A percentile compares a stretch with the other conserved stretches of the same genome.
phyloP scores from a whole-genome alignment of 768 basidiomycete genomes.

The Russula virescens region DNA sequence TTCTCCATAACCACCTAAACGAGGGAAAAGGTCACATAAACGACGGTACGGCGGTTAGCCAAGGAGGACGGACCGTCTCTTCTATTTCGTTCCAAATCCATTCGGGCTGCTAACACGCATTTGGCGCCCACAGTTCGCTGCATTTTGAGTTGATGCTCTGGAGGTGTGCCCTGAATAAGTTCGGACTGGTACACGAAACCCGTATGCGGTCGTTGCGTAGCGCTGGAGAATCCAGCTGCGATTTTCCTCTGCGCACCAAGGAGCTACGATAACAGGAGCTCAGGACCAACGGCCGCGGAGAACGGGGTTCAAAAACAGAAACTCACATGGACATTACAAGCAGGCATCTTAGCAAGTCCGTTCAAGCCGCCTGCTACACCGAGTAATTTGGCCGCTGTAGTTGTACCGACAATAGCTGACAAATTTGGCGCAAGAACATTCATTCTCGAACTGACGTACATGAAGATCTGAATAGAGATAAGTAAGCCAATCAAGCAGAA shows the following conservation, averaged over 20 bases:
- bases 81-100: conserved; percentile 83
- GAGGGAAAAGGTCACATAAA: not conserved
- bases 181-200: conserved; percentile 97
- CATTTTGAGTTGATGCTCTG: conserved; percentile 85
- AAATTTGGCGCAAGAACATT: conserved; percentile 97
- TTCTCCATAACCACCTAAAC: conserved; percentile 70
- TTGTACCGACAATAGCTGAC: conserved; percentile 96
- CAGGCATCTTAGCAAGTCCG: conserved; percentile 89
- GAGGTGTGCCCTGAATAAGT: conserved; percentile 74
- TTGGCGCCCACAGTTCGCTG: conserved; percentile 95
- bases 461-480: conserved; percentile 68
- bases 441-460: conserved; percentile 99
- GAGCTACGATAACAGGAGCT: conserved; percentile 44
- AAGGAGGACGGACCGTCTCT: conserved; percentile 59
- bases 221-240: conserved; percentile 87
- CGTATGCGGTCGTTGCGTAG: conserved; percentile 83
- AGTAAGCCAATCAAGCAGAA: not conserved
- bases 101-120: conserved; percentile 80
- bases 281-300: not conserved
- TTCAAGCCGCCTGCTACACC: conserved; percentile 93
- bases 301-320: conserved; percentile 11
- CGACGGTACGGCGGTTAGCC: not conserved
- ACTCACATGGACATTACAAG: conserved; percentile 90
- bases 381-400: conserved; percentile 95
- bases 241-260: conserved; percentile 92